These are phyloP conservation scores for Naganishia albida DNA, from an alignment of 1,284 basidiomycete genomes.

Conservation along the genomic window DNA sequence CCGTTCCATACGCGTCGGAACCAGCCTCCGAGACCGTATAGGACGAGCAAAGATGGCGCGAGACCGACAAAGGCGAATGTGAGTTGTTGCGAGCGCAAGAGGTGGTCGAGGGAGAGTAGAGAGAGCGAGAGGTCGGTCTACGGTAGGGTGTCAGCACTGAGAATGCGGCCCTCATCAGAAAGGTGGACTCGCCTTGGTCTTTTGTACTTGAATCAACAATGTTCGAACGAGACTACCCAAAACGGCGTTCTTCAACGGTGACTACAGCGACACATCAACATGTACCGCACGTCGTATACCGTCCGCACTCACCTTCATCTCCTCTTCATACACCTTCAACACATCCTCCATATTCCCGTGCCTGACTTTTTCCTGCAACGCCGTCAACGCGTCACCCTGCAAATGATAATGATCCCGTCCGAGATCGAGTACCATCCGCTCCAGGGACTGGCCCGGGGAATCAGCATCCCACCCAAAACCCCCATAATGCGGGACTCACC, in stretches of 20 bases:
- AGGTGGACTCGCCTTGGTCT: conserved; percentile 73
- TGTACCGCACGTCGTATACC: neutral
- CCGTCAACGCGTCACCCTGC: conserved; percentile 63
- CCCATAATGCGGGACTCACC: conserved; percentile 35
- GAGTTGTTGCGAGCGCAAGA: conserved; percentile 91
- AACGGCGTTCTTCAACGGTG: conserved; percentile 76
- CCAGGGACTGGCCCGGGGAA: conserved; percentile 65
- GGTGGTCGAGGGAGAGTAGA: conserved; percentile 78
- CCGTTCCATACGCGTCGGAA: conserved; percentile 58
- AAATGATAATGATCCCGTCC: conserved; percentile 69
- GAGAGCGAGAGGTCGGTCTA: conserved; percentile 88
- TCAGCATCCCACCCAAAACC: neutral
- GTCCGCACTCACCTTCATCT: conserved; percentile 65
- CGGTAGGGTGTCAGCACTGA: neutral
- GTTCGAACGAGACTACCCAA: conserved; percentile 81
- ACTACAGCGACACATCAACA: neutral
- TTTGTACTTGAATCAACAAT: conserved; percentile 91
- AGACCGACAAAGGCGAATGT: conserved; percentile 98
- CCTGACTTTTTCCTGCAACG: conserved; percentile 67
- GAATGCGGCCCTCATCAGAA: conserved; percentile 1
- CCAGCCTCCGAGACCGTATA: conserved; percentile 69
- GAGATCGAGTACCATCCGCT: conserved; percentile 87
- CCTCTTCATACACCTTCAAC: conserved; percentile 84
- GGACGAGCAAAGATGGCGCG: conserved; percentile 80
- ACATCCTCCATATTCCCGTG: conserved; percentile 86